Evolutionary conservation across 2,329 filamentous ascomycete genomes (phyloP).

Genomic region (Pseudodiploospora longispora): DNA sequence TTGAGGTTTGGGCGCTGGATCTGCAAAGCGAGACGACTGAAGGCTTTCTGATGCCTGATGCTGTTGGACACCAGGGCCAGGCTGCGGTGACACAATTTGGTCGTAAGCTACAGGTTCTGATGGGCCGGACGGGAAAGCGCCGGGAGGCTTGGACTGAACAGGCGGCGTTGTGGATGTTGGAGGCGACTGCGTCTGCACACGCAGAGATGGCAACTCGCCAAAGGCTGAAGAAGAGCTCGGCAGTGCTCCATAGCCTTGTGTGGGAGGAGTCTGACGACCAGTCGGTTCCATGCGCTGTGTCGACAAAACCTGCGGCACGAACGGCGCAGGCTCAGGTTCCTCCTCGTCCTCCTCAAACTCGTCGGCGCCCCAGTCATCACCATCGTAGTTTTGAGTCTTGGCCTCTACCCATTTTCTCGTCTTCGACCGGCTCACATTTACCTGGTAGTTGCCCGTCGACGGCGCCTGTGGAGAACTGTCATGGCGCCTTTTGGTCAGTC

Average conservation of each 20-base stretch:
- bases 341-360: slow-evolving; percentile 53
- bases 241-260: not conserved
- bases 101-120: slow-evolving; percentile 2
- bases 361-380: slow-evolving; percentile 83
- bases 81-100: slow-evolving; percentile 5
- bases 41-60: not conserved
- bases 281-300: slow-evolving; percentile 6
- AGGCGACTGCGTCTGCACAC: slow-evolving; percentile 2
- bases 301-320: slow-evolving; percentile 11
- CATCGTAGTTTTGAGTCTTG: slow-evolving; percentile 78
- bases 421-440: slow-evolving; percentile 81
- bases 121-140: not conserved
- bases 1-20: too few relatives aligned
- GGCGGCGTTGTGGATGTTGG: slow-evolving; percentile 2
- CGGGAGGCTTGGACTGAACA: not conserved
- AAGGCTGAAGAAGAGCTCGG: not conserved
- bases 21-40: too few relatives aligned
- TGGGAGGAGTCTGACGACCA: not conserved
- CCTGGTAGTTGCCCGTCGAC: slow-evolving; percentile 50
- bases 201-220: slow-evolving; percentile 6
- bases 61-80: not conserved
- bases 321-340: slow-evolving; percentile 30
- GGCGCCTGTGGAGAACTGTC: slow-evolving; percentile 24
- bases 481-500: not conserved
- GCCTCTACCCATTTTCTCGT: slow-evolving; percentile 95